Evolutionary conservation across 2,329 filamentous ascomycete species (phyloP).

Genomic region (Aspergillus jensenii): DNA sequence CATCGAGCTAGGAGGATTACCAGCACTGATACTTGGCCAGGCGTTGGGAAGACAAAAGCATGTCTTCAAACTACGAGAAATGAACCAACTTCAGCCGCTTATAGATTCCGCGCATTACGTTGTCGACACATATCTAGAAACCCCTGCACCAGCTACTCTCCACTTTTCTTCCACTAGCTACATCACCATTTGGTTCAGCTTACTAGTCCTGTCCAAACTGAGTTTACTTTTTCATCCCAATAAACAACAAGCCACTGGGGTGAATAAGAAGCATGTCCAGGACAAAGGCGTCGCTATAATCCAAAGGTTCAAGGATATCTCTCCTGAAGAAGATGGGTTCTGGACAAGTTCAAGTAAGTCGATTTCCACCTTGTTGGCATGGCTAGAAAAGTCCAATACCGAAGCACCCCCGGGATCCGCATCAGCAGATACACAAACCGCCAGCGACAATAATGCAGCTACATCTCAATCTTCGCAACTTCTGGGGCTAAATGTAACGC

Average conservation of each 20-base stretch:
- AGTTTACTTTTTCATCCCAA: conserved; percentile 7
- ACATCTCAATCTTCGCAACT: background rate
- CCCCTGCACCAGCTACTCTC: background rate
- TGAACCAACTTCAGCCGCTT: background rate
- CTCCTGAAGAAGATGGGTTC: background rate
- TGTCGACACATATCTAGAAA: background rate
- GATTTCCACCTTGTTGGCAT: conserved; percentile 4
- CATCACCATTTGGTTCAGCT: conserved; percentile 11
- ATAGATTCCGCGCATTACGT: conserved; percentile 2
- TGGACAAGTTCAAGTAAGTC: background rate
- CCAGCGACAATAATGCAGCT: background rate
- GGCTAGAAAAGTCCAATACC: conserved; percentile 6
- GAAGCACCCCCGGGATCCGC: background rate
- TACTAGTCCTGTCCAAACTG: conserved; percentile 9
- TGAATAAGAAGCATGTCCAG: background rate
- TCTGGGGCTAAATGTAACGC: background rate
- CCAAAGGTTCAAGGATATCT: background rate
- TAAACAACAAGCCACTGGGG: background rate
- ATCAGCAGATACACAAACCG: background rate
- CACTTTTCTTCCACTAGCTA: conserved; percentile 10
- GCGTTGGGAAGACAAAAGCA: background rate
- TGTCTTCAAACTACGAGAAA: conserved; percentile 1
- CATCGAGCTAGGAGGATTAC: conserved; percentile 3
- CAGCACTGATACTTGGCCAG: conserved; percentile 10
- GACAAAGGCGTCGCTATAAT: background rate